phyloP scores from a whole-genome alignment of 306 rosid species.

The Pachyrhizus erosus region DNA sequence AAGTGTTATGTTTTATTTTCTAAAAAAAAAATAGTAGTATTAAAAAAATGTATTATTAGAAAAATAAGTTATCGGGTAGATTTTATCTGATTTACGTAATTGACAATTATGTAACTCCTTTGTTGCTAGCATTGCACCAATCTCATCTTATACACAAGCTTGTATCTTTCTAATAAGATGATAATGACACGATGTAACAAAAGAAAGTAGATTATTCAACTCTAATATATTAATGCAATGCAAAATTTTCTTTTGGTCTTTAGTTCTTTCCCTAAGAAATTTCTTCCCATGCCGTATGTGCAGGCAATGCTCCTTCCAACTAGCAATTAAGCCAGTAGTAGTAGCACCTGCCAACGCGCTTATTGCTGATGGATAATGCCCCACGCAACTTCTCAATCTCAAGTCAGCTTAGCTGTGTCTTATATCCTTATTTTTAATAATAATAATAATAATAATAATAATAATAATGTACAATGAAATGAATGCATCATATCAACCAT shows the following conservation, averaged over 20 bases:
- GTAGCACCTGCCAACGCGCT: conserved; percentile 4
- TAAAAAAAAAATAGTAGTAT: neutral
- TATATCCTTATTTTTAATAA: too few species aligned
- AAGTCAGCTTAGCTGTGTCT: neutral
- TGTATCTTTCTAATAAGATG: neutral
- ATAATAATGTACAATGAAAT: neutral
- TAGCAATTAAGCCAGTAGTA: conserved; percentile 26
- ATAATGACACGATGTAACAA: neutral
- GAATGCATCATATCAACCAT: conserved; percentile 14
- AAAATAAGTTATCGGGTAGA: neutral
- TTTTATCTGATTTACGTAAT: neutral
- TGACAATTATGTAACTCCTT: neutral
- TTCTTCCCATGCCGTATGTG: neutral
- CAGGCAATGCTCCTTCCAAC: neutral
- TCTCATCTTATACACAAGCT: neutral
- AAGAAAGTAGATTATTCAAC: conserved; percentile 13
- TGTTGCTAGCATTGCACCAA: neutral
- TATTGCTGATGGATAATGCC: conserved; percentile 34
- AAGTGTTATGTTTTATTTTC: neutral
- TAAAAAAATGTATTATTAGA: neutral
- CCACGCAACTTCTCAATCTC: conserved; percentile 51
- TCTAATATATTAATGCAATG: neutral
- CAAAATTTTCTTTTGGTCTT: neutral
- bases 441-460: too few species aligned
- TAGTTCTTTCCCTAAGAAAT: conserved; percentile 30